A percentile compares a stretch with the other conserved stretches of the same genome.
These are phyloP conservation scores for Paraconiothyrium sp. DNA, from an alignment of 2,329 filamentous ascomycete genomes.

Conservation along the genomic window DNA sequence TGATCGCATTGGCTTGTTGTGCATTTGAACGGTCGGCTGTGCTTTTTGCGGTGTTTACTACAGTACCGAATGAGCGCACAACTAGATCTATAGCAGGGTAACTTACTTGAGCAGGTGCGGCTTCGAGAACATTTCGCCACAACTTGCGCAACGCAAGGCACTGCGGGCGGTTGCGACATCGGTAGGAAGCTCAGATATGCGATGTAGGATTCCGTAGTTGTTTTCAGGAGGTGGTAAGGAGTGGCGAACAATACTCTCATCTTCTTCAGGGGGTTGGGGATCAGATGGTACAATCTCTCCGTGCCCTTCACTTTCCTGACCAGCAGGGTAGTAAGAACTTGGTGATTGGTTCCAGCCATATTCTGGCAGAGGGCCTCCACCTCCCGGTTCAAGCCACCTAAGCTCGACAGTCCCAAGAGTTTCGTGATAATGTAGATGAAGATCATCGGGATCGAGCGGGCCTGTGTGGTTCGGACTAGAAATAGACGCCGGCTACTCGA, in stretches of 20 bases:
- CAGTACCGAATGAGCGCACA: neutral
- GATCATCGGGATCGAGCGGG: slow-evolving; percentile 3
- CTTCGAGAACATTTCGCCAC: neutral
- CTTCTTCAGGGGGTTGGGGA: neutral
- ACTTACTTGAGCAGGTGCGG: neutral
- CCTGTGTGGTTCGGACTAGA: slow-evolving; percentile 12
- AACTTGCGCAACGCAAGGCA: neutral
- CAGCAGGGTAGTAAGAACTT: slow-evolving; percentile 11
- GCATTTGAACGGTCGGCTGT: slow-evolving; percentile 12
- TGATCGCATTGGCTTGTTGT: neutral
- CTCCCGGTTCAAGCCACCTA: slow-evolving; percentile 13
- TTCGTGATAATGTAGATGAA: neutral
- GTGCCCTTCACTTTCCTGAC: slow-evolving; percentile 13
- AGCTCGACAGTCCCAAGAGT: slow-evolving; percentile 13
- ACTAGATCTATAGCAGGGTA: neutral
- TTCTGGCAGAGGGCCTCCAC: slow-evolving; percentile 18
- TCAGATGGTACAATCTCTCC: slow-evolving; percentile 4
- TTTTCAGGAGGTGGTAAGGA: slow-evolving; percentile 12
- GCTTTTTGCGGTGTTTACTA: slow-evolving; percentile 13
- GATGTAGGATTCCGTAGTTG: neutral
- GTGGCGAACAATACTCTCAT: slow-evolving; percentile 3
- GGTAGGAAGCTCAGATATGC: neutral
- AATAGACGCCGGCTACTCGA: slow-evolving; percentile 7
- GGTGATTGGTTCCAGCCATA: slow-evolving; percentile 6
- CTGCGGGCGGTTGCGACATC: neutral